Evolutionary conservation across 2,329 filamentous ascomycete genomes (phyloP).

Genomic region (Pseudonectria buxi): DNA sequence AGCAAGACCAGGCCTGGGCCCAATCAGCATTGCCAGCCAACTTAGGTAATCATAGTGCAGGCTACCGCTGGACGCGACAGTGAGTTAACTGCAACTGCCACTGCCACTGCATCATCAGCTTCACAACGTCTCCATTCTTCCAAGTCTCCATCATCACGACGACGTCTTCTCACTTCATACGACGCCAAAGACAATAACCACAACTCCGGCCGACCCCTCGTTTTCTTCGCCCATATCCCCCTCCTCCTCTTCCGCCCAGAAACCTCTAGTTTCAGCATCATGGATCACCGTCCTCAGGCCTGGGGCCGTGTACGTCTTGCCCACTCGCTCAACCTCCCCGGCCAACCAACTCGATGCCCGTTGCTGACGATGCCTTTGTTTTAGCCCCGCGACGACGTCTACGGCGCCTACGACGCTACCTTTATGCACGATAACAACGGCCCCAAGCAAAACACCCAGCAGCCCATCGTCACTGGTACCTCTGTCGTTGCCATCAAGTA

Average conservation of each 20-base stretch:
- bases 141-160: neutral
- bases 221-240: neutral
- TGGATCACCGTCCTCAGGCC: slow-evolving; percentile 68
- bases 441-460: slow-evolving; percentile 82
- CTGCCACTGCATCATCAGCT: slow-evolving; percentile 11
- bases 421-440: slow-evolving; percentile 63
- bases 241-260: slow-evolving; percentile 2
- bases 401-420: slow-evolving; percentile 84
- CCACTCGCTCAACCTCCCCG: slow-evolving; percentile 1
- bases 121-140: neutral
- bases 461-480: slow-evolving; percentile 90
- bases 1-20: slow-evolving; percentile 2
- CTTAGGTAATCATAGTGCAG: slow-evolving; percentile 28
- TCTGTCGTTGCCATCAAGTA: slow-evolving; percentile 94
- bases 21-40: slow-evolving; percentile 21
- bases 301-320: slow-evolving; percentile 60
- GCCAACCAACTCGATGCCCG: slow-evolving; percentile 8
- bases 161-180: neutral
- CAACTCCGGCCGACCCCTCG: slow-evolving; percentile 3
- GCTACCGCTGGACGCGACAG: slow-evolving; percentile 32
- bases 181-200: neutral
- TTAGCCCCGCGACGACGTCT: slow-evolving; percentile 94
- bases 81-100: slow-evolving; percentile 13
- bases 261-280: slow-evolving; percentile 26
- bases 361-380: slow-evolving; percentile 9